Conservation (phyloP, 768 basidiomycete genomes). For the Naganishia kalamii region DNA sequence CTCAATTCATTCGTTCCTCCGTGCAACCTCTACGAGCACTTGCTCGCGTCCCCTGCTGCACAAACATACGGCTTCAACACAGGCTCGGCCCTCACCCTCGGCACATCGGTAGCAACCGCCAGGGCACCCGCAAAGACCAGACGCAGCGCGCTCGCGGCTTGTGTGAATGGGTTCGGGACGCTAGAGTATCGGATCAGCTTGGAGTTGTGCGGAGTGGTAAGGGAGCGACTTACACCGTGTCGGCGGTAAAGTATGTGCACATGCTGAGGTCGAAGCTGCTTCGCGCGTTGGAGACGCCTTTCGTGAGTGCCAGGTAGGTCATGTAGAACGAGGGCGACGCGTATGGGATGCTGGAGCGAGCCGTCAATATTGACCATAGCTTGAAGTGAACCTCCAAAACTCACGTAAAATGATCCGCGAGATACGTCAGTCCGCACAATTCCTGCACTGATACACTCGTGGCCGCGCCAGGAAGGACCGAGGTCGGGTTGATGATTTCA, state of each 20-base stretch:
- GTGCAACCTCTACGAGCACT: background rate
- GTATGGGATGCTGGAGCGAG: constrained; percentile 28
- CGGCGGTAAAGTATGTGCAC: constrained; percentile 26
- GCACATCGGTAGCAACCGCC: constrained; percentile 19
- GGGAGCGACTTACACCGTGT: constrained; percentile 14
- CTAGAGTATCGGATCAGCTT: background rate
- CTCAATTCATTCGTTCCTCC: background rate
- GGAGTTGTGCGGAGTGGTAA: background rate
- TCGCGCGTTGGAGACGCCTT: constrained; percentile 22
- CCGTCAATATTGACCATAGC: background rate
- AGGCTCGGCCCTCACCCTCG: constrained; percentile 22
- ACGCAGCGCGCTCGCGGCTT: constrained; percentile 19
- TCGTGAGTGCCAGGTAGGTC: constrained; percentile 30
- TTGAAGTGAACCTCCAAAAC: background rate
- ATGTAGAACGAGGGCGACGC: constrained; percentile 34
- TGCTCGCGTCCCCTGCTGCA: background rate
- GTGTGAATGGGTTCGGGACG: constrained; percentile 24
- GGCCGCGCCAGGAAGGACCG: constrained; percentile 26
- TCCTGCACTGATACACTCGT: constrained; percentile 22
- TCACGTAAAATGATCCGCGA: constrained; percentile 25
- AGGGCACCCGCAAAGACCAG: constrained; percentile 24
- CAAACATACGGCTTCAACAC: constrained; percentile 25
- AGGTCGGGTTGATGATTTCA: constrained; percentile 28
- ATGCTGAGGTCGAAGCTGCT: constrained; percentile 21
- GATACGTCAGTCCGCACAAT: constrained; percentile 25